Conservation (phyloP, 208 protist genomes). For the Entamoeba dispar region DNA sequence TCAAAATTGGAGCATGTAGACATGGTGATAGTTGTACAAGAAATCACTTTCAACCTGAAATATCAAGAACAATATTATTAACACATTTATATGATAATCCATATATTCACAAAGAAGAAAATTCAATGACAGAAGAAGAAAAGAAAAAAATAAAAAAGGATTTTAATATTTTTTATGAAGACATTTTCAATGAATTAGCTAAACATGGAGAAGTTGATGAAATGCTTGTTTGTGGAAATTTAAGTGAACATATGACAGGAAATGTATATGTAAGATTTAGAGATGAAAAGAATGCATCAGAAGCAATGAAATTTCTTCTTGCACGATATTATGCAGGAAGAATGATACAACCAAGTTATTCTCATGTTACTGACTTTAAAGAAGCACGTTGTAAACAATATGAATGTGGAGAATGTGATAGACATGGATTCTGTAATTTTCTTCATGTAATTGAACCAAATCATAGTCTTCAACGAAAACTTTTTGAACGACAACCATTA, state of each 20-base stretch:
- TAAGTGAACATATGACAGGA: conserved; percentile 76
- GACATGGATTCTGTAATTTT: conserved; percentile 84
- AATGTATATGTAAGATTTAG: conserved; percentile 79
- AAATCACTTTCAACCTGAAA: conserved; percentile 62
- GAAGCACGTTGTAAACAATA: conserved; percentile 83
- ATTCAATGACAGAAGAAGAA: not conserved
- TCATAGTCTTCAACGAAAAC: not conserved
- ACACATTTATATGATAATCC: conserved; percentile 80
- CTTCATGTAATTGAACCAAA: conserved; percentile 45
- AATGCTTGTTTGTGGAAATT: conserved; percentile 61
- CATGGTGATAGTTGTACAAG: conserved; percentile 79
- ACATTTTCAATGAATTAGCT: conserved; percentile 57
- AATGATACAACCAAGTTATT: conserved; percentile 60
- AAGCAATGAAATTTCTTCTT: conserved; percentile 49
- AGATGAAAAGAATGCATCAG: conserved; percentile 52
- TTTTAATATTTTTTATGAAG: conserved; percentile 84
- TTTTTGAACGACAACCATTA: not conserved
- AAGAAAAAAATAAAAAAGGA: conserved; percentile 58
- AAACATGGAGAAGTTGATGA: conserved; percentile 69
- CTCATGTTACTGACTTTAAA: conserved; percentile 82
- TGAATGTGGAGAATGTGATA: conserved; percentile 60
- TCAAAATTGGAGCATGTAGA: conserved; percentile 86
- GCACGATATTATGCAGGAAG: conserved; percentile 40
- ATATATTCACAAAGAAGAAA: not conserved
- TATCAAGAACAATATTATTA: conserved; percentile 69